Evolutionary conservation across 176 grass and related monocot species (phyloP), one percentile per base, ranked within the genome.

Genomic region (Ananas comosus): DNA sequence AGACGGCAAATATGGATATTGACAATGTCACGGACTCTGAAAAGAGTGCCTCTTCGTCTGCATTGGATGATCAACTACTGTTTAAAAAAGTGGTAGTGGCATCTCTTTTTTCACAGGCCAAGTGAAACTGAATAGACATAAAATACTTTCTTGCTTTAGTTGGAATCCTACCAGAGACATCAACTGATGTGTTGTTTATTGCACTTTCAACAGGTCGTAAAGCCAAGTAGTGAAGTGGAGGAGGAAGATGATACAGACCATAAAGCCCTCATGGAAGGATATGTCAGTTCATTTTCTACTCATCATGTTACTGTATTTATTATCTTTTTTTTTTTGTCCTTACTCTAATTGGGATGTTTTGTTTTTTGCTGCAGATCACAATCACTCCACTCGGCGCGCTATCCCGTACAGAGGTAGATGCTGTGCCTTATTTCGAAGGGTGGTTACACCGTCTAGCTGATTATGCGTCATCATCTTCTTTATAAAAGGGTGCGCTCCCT

Each of bases 41-140:
- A 69, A 68, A 81, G 33, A 73, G 64, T 83, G 56, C 50, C 67
- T 78, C 84, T n/a, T 75, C 73, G 12, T 10, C 51, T 50, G 17
- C 48, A 80, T 65, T 75, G 53, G 82, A 81, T 47, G 65, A 82
- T 82, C 83, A 86, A 50, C 72, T 88, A 68, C 67, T 99, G 64
- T 99, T 90, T 68, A 93, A 90, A 65, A 87, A 87, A 89, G 88
- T 87, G 94, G 94, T 97, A 85, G 85, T 19, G 76, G 50, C 13
- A 19, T 66, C 48, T 81, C 65, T 22, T 49, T 67, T 69, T 65
- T 22, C 6, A 48, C 10, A 49, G 11, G 17, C 67, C 48, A 76
- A 63, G 3, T 59, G 24, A n/a, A 59, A 64, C 42, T 53, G 12
- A 42, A 14, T 4, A 49, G 23, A 10, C 49, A 12, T 29, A 22